Evolutionary conservation across 192 early-diverging fungal genomes (phyloP).

Genomic region (Podila epigama): DNA sequence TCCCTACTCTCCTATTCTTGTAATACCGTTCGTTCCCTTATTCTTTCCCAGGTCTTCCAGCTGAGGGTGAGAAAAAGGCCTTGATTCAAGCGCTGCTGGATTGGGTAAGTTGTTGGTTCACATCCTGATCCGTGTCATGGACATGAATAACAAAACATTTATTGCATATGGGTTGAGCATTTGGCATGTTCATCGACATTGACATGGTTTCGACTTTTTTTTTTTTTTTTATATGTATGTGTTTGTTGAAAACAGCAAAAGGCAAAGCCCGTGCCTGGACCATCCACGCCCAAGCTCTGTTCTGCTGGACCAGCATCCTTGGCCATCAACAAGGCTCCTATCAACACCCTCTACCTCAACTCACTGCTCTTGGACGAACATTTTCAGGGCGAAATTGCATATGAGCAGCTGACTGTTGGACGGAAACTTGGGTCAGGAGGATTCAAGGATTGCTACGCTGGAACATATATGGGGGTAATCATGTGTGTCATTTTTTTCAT

Average conservation of each 20-base stretch:
- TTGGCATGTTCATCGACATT: no score
- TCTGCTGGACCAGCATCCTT: conserved; percentile 54
- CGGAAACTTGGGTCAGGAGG: conserved; percentile 77
- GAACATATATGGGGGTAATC: conserved; percentile 65
- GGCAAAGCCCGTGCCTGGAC: conserved; percentile 70
- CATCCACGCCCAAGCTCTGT: conserved; percentile 70
- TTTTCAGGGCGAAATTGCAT: conserved; percentile 66
- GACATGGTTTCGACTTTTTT: not conserved
- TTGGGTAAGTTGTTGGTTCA: conserved; percentile 55
- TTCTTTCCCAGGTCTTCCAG: conserved; percentile 56
- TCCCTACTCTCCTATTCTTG: not conserved
- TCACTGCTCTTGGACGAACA: conserved; percentile 52
- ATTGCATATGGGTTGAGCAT: no score
- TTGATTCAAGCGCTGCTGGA: conserved; percentile 67
- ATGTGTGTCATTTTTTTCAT: not conserved
- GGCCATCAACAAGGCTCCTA: conserved; percentile 44
- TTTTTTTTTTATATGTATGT: not conserved
- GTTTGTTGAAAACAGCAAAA: conserved; percentile 59
- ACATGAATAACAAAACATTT: not conserved
- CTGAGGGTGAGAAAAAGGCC: conserved; percentile 68
- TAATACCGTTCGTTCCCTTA: not conserved
- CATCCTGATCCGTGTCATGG: not conserved
- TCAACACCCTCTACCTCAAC: conserved; percentile 52
- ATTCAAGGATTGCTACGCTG: conserved; percentile 81
- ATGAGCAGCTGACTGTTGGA: conserved; percentile 64